Conservation (phyloP, 2,329 filamentous ascomycete genomes). For the Ophioceras dolichostomum region DNA sequence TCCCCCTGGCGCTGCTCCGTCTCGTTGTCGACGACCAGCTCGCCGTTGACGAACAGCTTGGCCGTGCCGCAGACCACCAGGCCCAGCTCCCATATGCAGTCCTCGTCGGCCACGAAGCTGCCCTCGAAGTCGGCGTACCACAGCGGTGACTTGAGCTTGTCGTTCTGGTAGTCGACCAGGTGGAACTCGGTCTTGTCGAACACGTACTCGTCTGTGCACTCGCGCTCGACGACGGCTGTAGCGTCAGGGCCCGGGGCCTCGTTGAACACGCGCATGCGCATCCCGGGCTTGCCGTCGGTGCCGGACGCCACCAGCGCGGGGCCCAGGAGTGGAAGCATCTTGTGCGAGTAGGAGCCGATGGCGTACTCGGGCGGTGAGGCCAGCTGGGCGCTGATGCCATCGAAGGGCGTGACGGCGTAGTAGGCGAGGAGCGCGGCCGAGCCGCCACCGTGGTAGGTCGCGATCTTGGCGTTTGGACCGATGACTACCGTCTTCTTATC, state of each 20-base stretch:
- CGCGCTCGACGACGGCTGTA: conserved; percentile 28
- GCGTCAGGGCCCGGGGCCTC: too few species aligned
- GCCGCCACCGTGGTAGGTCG: conserved; percentile 51
- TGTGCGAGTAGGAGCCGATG: conserved; percentile 53
- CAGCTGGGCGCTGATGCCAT: conserved; percentile 50
- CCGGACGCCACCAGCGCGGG: conserved; percentile 31
- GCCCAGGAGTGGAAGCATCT: conserved; percentile 47
- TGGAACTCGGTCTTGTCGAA: conserved; percentile 35
- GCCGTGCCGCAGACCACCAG: conserved; percentile 53
- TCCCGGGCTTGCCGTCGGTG: conserved; percentile 41
- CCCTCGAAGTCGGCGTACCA: conserved; percentile 54
- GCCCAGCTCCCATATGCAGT: conserved; percentile 52
- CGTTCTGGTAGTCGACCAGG: conserved; percentile 37
- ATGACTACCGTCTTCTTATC: conserved; percentile 38
- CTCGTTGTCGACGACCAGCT: conserved; percentile 52
- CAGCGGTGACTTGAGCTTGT: conserved; percentile 34
- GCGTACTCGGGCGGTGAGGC: conserved; percentile 32
- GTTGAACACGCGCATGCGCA: conserved; percentile 51
- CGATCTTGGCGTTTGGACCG: conserved; percentile 43
- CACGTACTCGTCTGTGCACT: conserved; percentile 36
- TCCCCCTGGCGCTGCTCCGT: conserved; percentile 49
- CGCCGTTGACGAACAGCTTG: conserved; percentile 50
- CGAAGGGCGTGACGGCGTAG: conserved; percentile 59
- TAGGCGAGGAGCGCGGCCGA: conserved; percentile 49
- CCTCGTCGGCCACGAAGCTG: conserved; percentile 45